A percentile compares a stretch with the other conserved stretches of the same genome.
Evolutionary conservation across 495 filamentous ascomycete species (phyloP).

Genomic region (Neurospora sp.): DNA sequence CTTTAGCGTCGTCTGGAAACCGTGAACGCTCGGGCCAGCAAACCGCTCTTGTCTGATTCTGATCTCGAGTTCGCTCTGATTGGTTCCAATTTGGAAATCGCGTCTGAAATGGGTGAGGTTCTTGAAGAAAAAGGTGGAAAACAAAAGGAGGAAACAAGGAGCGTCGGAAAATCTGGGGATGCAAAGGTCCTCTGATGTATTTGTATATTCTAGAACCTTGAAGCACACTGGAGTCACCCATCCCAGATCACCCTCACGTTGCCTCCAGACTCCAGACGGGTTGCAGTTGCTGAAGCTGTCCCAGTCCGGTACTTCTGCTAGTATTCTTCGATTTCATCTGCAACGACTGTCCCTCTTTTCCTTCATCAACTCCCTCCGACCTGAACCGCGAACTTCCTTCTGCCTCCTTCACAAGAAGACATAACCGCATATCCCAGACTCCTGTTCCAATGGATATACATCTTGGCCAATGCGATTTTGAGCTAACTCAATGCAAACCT

Average conservation of each 20-base stretch:
- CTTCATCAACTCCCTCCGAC: neutral
- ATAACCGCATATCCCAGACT: neutral
- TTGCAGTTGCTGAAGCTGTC: neutral
- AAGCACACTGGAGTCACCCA: neutral
- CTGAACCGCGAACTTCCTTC: neutral
- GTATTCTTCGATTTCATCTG: neutral
- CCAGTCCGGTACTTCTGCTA: neutral
- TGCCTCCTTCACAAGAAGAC: neutral
- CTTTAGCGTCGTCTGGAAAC: neutral
- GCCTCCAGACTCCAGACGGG: neutral
- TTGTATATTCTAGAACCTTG: neutral
- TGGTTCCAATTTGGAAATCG: neutral
- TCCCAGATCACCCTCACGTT: neutral
- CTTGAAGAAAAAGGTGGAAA: neutral
- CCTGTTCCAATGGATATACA: neutral
- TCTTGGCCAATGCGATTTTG: slow-evolving; percentile 17
- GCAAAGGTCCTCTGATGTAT: neutral
- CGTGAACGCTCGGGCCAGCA: neutral
- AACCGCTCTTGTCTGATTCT: neutral
- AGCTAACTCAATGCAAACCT: slow-evolving; percentile 15
- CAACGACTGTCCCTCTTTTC: neutral
- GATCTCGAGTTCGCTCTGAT: neutral
- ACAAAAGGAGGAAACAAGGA: neutral
- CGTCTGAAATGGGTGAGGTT: neutral
- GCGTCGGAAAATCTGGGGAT: neutral